Evolutionary conservation across 1,284 basidiomycete species (phyloP).

Genomic region (Ceratorhiza oryzae-sativae): DNA sequence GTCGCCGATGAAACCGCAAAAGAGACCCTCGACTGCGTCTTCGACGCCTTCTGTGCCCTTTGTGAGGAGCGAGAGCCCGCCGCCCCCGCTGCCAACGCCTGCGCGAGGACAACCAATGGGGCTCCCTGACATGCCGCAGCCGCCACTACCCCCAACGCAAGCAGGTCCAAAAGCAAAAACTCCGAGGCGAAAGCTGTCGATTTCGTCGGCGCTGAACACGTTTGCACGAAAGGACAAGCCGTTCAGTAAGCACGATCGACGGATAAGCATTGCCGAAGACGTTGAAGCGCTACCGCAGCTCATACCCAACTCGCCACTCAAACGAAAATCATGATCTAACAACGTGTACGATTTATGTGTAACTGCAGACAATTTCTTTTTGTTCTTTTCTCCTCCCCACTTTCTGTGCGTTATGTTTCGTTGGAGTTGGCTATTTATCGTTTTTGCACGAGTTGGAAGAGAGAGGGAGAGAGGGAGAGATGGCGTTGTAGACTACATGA

Average conservation of each 20-base stretch:
- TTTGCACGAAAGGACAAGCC: slow-evolving; percentile 16
- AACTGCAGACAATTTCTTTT: slow-evolving; percentile 16
- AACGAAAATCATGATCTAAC: slow-evolving; percentile 28
- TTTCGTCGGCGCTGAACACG: slow-evolving; percentile 14
- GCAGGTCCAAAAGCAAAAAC: background rate
- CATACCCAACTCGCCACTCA: slow-evolving; percentile 13
- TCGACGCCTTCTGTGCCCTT: background rate
- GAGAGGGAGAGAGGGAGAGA: background rate
- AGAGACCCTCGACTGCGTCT: slow-evolving; percentile 18
- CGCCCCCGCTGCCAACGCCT: slow-evolving; percentile 7
- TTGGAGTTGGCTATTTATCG: slow-evolving; percentile 21
- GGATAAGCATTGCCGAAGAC: slow-evolving; percentile 26
- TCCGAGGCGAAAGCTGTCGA: background rate
- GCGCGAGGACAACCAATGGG: background rate
- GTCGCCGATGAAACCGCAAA: slow-evolving; percentile 17
- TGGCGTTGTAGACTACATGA: slow-evolving; percentile 21
- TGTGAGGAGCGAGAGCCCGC: background rate
- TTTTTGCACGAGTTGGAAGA: slow-evolving; percentile 4
- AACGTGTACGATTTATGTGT: slow-evolving; percentile 5
- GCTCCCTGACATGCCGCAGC: background rate
- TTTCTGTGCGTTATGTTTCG: background rate
- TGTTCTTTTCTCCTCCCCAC: slow-evolving; percentile 3
- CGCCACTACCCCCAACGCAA: background rate
- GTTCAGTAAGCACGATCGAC: slow-evolving; percentile 24
- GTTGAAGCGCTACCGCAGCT: slow-evolving; percentile 24